Evolutionary conservation across 192 early-diverging fungal genomes (phyloP).

Genomic region (Gryganskiella cystojenkinii): DNA sequence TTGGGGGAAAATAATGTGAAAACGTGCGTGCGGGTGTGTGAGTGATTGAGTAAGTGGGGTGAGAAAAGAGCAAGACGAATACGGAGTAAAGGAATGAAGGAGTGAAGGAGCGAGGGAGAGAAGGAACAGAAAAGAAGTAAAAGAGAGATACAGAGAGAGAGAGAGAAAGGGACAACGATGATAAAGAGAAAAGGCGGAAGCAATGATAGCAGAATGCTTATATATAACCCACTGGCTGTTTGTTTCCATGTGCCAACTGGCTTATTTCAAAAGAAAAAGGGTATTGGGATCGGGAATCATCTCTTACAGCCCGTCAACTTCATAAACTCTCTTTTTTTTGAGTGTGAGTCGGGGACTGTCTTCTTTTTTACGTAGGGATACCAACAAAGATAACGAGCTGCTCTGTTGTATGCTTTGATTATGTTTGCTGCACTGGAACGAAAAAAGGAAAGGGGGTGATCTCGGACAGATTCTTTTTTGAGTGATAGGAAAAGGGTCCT

Average conservation of each 20-base stretch:
- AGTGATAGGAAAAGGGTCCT: slow-evolving; percentile 38
- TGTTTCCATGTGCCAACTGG: too few species aligned
- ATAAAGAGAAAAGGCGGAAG: neutral
- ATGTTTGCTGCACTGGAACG: neutral
- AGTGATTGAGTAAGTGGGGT: neutral
- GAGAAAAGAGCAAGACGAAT: neutral
- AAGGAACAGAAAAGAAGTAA: neutral
- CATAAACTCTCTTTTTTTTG: too few species aligned
- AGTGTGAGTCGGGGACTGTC: too few species aligned
- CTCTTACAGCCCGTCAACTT: too few species aligned
- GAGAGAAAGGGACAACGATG: slow-evolving; percentile 1
- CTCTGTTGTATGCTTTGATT: neutral
- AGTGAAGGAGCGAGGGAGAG: neutral
- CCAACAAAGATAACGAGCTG: too few species aligned
- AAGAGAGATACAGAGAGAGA: slow-evolving; percentile 1
- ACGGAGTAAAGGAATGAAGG: neutral
- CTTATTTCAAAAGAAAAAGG: too few species aligned
- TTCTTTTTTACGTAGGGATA: too few species aligned
- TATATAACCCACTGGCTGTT: too few species aligned
- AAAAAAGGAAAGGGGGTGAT: slow-evolving; percentile 24
- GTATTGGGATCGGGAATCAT: too few species aligned
- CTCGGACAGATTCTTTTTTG: slow-evolving; percentile 12
- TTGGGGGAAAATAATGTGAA: neutral
- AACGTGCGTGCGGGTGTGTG: neutral
- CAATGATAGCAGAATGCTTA: neutral